phyloP scores from a whole-genome alignment of 495 filamentous ascomycete species.

The Neurospora sp. region DNA sequence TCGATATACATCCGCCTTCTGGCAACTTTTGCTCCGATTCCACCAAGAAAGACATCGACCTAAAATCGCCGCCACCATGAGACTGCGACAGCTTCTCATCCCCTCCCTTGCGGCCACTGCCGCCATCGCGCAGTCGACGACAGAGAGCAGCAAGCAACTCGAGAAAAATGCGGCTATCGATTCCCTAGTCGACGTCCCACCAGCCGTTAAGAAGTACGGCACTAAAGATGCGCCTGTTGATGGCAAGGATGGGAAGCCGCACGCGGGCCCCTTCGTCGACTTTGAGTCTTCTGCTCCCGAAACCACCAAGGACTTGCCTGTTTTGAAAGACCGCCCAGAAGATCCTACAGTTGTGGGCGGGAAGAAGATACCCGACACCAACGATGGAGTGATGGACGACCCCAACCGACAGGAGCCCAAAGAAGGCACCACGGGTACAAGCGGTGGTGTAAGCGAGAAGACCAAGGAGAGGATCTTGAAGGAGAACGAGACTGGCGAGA shows the following conservation, averaged over 20 bases:
- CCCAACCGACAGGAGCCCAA: constrained; percentile 61
- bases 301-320: constrained; percentile 31
- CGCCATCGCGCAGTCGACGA: constrained; percentile 15
- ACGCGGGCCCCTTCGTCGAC: constrained; percentile 80
- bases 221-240: constrained; percentile 90
- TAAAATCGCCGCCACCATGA: constrained; percentile 23
- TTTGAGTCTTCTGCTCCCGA: constrained; percentile 37
- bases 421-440: constrained; percentile 75
- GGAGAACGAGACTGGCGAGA: constrained; percentile 48
- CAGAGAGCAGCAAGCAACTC: constrained; percentile 5
- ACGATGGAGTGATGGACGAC: constrained; percentile 90
- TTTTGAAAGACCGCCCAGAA: constrained; percentile 36
- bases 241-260: constrained; percentile 90
- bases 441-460: constrained; percentile 79
- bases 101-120: constrained; percentile 31
- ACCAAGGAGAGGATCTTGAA: constrained; percentile 55
- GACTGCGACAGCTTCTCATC: constrained; percentile 31
- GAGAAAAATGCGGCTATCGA: constrained; percentile 8
- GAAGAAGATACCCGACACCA: constrained; percentile 61
- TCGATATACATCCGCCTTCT: neutral
- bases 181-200: constrained; percentile 6
- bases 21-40: neutral
- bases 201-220: constrained; percentile 36
- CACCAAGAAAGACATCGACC: neutral
- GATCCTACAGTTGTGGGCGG: constrained; percentile 46